phyloP scores from a whole-genome alignment of 2,329 filamentous ascomycete genomes.

The Hypoxylon sp. region DNA sequence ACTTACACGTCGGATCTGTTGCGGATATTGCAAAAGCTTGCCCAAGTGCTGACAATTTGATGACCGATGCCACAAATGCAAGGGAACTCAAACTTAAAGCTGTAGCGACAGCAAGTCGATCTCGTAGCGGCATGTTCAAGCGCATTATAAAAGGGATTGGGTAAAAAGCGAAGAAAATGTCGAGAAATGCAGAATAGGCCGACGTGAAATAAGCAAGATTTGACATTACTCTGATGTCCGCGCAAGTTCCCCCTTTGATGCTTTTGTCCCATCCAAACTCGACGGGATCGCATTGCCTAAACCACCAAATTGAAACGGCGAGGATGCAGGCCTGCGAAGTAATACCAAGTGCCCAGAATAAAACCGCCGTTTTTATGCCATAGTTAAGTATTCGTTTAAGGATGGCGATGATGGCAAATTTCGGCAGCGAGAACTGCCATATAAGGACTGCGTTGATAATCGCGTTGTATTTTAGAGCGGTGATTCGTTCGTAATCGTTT shows the following conservation, averaged over 20 bases:
- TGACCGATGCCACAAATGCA: constrained; percentile 51
- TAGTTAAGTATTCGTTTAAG: constrained; percentile 54
- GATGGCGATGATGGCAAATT: constrained; percentile 55
- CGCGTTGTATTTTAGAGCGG: constrained; percentile 52
- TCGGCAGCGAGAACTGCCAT: constrained; percentile 56
- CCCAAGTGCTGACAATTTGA: constrained; percentile 51
- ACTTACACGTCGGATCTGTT: constrained; percentile 52
- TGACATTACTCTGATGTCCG: constrained; percentile 44
- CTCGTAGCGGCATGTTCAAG: constrained; percentile 52
- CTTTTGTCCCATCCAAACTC: constrained; percentile 51
- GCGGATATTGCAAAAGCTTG: constrained; percentile 45
- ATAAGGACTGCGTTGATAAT: constrained; percentile 53
- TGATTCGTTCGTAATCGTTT: constrained; percentile 29
- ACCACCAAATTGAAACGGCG: constrained; percentile 53
- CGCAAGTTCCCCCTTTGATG: constrained; percentile 49
- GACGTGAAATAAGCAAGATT: constrained; percentile 52
- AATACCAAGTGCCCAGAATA: constrained; percentile 53
- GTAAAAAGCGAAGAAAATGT: constrained; percentile 54
- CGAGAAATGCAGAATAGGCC: constrained; percentile 53
- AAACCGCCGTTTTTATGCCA: constrained; percentile 49
- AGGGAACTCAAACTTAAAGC: constrained; percentile 50
- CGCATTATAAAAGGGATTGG: constrained; percentile 54
- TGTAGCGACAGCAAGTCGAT: constrained; percentile 46
- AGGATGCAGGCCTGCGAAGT: constrained; percentile 53
- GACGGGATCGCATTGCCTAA: constrained; percentile 51